Percentiles rank a stretch among this genome's conserved stretches.
These are phyloP conservation scores for Penicillium canescens DNA, from an alignment of 495 filamentous ascomycete genomes.

Conservation along the genomic window DNA sequence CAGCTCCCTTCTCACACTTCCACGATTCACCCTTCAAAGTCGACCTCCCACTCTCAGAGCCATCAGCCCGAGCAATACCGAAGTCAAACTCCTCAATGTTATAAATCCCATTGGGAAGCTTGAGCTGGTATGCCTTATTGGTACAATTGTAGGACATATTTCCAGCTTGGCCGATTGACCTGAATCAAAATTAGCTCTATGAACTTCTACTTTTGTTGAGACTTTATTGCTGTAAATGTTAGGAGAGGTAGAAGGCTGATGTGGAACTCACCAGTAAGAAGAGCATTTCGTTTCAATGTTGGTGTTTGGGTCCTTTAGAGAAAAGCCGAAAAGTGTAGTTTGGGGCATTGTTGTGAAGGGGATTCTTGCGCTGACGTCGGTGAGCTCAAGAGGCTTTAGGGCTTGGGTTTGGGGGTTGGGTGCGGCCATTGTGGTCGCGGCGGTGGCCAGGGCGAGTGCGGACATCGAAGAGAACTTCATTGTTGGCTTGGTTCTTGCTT, in stretches of 20 bases:
- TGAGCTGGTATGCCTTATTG: conserved; percentile 14
- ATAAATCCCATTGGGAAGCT: conserved; percentile 17
- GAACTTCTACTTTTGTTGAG: neutral
- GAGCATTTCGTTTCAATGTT: conserved; percentile 9
- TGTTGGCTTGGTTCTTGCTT: neutral
- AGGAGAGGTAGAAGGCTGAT: neutral
- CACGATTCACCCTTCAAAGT: conserved; percentile 2
- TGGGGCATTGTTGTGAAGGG: conserved; percentile 8
- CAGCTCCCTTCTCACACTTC: conserved; percentile 7
- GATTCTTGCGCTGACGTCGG: conserved; percentile 5
- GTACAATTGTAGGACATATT: conserved; percentile 15
- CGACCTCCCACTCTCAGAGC: neutral
- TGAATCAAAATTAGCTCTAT: neutral
- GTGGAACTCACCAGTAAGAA: conserved; percentile 14
- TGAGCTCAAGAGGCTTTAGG: conserved; percentile 10
- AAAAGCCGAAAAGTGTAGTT: conserved; percentile 6
- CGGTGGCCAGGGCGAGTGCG: conserved; percentile 12
- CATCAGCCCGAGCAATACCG: conserved; percentile 9
- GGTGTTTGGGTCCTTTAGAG: conserved; percentile 20
- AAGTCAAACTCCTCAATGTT: conserved; percentile 18
- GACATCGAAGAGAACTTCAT: conserved; percentile 17
- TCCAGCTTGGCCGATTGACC: conserved; percentile 12
- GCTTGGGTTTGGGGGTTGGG: conserved; percentile 9
- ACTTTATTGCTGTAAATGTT: neutral
- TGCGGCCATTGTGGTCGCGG: conserved; percentile 9